phyloP scores from a whole-genome alignment of 1,284 basidiomycete species.

The Ceratobasidium sp. region DNA sequence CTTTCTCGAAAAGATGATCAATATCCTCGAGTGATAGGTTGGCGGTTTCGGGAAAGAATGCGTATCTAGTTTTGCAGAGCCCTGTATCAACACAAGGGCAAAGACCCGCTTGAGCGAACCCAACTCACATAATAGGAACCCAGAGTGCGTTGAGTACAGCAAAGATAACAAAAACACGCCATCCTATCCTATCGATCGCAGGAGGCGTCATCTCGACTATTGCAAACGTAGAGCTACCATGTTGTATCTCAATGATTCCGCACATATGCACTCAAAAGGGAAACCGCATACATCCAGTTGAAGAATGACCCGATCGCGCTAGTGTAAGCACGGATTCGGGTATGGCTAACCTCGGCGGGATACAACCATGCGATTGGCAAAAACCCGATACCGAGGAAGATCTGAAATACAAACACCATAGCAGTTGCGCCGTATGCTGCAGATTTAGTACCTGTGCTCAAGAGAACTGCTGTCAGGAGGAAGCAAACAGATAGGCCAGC shows the following conservation, averaged over 20 bases:
- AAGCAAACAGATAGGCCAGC: conserved; percentile 54
- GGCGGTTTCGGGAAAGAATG: conserved; percentile 57
- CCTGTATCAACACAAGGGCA: too few relatives aligned
- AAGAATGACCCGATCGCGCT: conserved; percentile 54
- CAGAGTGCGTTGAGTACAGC: conserved; percentile 57
- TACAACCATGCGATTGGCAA: conserved; percentile 57
- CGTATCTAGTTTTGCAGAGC: background rate
- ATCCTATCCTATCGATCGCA: conserved; percentile 58
- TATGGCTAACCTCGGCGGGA: conserved; percentile 53
- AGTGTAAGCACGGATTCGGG: conserved; percentile 53
- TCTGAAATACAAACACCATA: conserved; percentile 56
- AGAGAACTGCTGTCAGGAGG: conserved; percentile 49
- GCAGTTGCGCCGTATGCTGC: conserved; percentile 53
- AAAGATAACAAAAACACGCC: conserved; percentile 59
- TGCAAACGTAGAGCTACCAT: conserved; percentile 51
- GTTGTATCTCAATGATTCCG: background rate
- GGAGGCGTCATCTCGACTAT: conserved; percentile 60
- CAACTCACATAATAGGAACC: conserved; percentile 56
- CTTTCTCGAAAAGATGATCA: conserved; percentile 56
- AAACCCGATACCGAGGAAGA: conserved; percentile 54
- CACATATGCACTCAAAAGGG: too few relatives aligned
- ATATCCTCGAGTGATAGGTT: conserved; percentile 56
- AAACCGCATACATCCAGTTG: conserved; percentile 53
- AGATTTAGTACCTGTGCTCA: conserved; percentile 50
- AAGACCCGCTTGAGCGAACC: too few relatives aligned